A percentile compares a stretch with the other conserved stretches of the same genome.
phyloP scores from a whole-genome alignment of 352 stramenopile species.

The Phytophthora fragariae region DNA sequence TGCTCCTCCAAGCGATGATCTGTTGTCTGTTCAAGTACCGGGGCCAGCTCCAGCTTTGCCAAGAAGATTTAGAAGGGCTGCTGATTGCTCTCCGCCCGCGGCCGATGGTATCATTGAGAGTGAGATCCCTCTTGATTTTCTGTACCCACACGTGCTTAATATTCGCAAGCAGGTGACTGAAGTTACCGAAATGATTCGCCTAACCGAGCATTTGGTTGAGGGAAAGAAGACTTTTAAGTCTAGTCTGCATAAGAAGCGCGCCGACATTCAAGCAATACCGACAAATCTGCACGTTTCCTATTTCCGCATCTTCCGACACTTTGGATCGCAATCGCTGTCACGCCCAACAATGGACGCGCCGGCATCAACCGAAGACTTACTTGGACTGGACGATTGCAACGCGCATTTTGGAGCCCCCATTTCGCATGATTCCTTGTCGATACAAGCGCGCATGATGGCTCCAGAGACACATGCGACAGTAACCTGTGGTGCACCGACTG shows the following conservation, averaged over 20 bases:
- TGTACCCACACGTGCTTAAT: slow-evolving; percentile 77
- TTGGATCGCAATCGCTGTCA: slow-evolving; percentile 43
- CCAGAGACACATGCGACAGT: slow-evolving; percentile 76
- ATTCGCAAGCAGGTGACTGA: slow-evolving; percentile 70
- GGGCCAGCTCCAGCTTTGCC: slow-evolving; percentile 29
- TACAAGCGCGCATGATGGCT: slow-evolving; percentile 51
- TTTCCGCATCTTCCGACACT: slow-evolving; percentile 79
- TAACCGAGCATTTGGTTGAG: slow-evolving; percentile 67
- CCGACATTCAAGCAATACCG: slow-evolving; percentile 81
- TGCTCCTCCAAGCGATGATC: slow-evolving; percentile 28
- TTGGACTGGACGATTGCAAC: slow-evolving; percentile 46
- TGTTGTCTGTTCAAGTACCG: slow-evolving; percentile 14
- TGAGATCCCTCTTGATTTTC: slow-evolving; percentile 72
- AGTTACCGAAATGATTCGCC: slow-evolving; percentile 73
- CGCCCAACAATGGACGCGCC: slow-evolving; percentile 28
- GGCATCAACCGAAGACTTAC: slow-evolving; percentile 65
- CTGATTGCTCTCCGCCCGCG: slow-evolving; percentile 53
- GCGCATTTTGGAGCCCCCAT: slow-evolving; percentile 15
- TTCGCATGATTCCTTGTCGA: slow-evolving; percentile 27
- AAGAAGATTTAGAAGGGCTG: slow-evolving; percentile 44
- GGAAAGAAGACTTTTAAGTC: slow-evolving; percentile 89
- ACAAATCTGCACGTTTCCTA: slow-evolving; percentile 89
- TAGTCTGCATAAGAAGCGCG: slow-evolving; percentile 81
- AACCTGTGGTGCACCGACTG: slow-evolving; percentile 84
- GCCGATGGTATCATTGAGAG: slow-evolving; percentile 57